These are phyloP conservation scores for Tylopilus sp. DNA, from an alignment of 1,284 basidiomycete species.

Conservation along the genomic window DNA sequence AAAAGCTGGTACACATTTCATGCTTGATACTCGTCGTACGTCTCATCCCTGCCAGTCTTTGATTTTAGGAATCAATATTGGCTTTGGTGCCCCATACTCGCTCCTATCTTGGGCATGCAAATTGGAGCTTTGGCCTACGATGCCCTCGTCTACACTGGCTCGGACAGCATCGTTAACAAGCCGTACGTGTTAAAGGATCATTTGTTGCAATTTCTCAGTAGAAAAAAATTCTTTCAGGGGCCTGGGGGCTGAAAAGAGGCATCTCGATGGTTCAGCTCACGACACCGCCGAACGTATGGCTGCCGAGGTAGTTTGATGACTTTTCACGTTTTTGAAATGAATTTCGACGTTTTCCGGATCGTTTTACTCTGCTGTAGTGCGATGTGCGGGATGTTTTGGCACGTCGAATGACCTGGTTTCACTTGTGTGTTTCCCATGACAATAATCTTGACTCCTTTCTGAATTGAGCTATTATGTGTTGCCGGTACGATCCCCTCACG, in stretches of 20 bases:
- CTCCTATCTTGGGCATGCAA: conserved; percentile 54
- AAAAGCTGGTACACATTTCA: conserved; percentile 33
- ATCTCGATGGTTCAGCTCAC: conserved; percentile 16
- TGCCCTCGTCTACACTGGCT: conserved; percentile 47
- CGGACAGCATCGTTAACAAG: conserved; percentile 52
- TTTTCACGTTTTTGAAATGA: neutral
- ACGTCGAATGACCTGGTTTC: neutral
- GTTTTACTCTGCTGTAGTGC: neutral
- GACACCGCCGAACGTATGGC: neutral
- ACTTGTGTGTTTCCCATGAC: neutral
- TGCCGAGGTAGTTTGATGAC: conserved; percentile 26
- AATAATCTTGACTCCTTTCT: neutral
- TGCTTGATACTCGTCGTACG: neutral
- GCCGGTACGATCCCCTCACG: neutral
- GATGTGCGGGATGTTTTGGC: neutral
- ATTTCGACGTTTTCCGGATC: neutral
- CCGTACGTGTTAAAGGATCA: conserved; percentile 36
- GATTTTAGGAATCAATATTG: conserved; percentile 62
- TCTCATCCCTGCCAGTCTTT: conserved; percentile 36
- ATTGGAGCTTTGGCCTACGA: conserved; percentile 54
- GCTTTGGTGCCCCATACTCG: conserved; percentile 70
- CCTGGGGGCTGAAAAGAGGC: conserved; percentile 9
- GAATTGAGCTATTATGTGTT: neutral
- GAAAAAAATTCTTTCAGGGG: conserved; percentile 8
- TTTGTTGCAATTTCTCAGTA: neutral